Evolutionary conservation across 306 rosid species (phyloP).

Genomic region (Prunus campanulata): DNA sequence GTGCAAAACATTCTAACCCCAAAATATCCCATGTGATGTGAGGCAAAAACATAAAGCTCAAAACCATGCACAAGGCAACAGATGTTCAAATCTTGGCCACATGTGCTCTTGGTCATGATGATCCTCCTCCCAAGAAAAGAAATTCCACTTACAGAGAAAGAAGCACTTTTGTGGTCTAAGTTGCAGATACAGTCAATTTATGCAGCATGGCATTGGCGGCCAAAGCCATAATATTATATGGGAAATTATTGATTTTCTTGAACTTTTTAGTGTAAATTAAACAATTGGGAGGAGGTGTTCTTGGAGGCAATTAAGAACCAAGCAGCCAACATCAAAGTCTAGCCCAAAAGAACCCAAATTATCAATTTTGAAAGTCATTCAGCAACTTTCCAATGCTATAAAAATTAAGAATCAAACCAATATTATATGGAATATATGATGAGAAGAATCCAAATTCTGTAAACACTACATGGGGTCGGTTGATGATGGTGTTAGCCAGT

Average conservation of each 20-base stretch:
- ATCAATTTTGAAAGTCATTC: no score
- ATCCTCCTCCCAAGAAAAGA: neutral
- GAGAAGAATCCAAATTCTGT: neutral
- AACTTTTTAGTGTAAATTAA: no score
- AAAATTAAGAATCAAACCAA: neutral
- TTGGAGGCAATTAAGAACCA: neutral
- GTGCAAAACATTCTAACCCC: neutral
- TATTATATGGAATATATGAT: neutral
- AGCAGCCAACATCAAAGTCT: neutral
- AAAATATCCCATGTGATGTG: neutral
- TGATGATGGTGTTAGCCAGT: constrained; percentile 41
- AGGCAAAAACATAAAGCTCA: neutral
- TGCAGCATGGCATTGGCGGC: neutral
- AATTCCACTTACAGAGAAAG: neutral
- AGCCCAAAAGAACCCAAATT: no score
- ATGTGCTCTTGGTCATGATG: neutral
- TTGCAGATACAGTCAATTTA: neutral
- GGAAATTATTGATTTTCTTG: neutral
- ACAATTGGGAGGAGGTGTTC: neutral
- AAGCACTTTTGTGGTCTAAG: neutral
- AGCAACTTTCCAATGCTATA: no score
- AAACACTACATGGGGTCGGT: neutral
- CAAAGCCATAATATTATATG: neutral
- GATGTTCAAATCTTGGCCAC: neutral
- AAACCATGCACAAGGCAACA: neutral